Evolutionary conservation across 140 eudicot genomes (phyloP).

Genomic region (Eryngium alpinum): DNA sequence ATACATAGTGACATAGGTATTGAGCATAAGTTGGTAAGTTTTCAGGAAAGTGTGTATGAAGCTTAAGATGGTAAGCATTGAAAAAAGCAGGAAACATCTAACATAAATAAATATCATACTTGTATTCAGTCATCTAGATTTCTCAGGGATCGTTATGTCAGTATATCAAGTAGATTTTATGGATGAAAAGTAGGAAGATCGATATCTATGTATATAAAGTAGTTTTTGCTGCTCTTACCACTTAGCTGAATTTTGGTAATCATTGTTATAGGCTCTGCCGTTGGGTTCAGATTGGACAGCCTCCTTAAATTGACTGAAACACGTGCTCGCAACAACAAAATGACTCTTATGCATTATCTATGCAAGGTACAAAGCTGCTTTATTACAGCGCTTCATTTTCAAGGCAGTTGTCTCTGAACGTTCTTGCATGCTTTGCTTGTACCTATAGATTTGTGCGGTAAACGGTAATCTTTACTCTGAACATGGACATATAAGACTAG

Average conservation of each 20-base stretch:
- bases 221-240: neutral
- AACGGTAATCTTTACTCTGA: neutral
- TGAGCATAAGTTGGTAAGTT: no score
- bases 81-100: neutral
- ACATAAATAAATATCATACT: neutral
- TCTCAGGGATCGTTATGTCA: neutral
- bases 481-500: neutral
- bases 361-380: conserved; percentile 38
- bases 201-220: neutral
- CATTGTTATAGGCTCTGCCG: conserved; percentile 46
- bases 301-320: conserved; percentile 65
- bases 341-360: conserved; percentile 74
- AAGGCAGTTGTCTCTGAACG: neutral
- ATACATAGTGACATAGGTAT: neutral
- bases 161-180: neutral
- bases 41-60: no score
- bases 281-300: conserved; percentile 64
- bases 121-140: neutral
- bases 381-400: neutral
- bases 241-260: neutral
- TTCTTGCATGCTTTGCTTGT: neutral
- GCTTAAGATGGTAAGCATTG: neutral
- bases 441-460: neutral
- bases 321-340: conserved; percentile 50
- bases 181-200: conserved; percentile 2